Base-by-base conservation (phyloP, 225 moss, liverwort and hornwort genomes). In the Anthoceros angustus region DNA sequence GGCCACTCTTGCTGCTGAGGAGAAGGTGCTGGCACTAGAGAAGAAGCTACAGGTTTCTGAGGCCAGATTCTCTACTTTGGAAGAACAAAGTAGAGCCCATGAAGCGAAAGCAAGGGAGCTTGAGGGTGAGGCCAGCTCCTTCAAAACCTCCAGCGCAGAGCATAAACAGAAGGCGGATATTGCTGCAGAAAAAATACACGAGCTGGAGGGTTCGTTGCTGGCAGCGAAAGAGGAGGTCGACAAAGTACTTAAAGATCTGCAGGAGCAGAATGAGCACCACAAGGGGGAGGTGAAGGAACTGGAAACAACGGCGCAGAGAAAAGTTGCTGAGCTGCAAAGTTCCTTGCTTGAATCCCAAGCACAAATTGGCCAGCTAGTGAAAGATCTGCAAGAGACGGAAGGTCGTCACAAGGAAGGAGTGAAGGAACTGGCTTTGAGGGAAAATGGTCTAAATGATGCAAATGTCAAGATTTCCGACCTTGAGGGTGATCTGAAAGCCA, bases 121-220 rank as follows among this genome's bases (percentile, higher is more conserved):
- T 43, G 71, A 78, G 41, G 67, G 69, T 63, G 70, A 80, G 62
- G 66, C 72, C 42, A 40, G 63, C 43, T n/a, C 39, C 41, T 26
- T 73, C 48, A 80, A 64, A 39, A 42, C 71, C 41, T 40, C 71
- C 42, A 23, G 71, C 67, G 73, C 70, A 12, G 68, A 39, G 21
- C 25, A 65, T 41, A 39, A 12, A 39, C 39, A 38, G 39, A 73
- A 75, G 38, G 70, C 70, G 55, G 42, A 64, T 7, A 73, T 40
- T 50, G 76, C 67, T 5, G 72, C 64, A 69, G 45, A 67, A 43
- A 69, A 63, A 67, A 15, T 64, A 10, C 67, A 38, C 20, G 74
- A 70, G 70, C 40, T 63, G 24, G 32, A 55, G 55, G 42, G 15
- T 40, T 60, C 64, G 16, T 65, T 42, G 41, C 40, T 69, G 61